These are phyloP conservation scores for Acmispon strigosus DNA, from an alignment of 306 rosid species.

Conservation along the genomic window DNA sequence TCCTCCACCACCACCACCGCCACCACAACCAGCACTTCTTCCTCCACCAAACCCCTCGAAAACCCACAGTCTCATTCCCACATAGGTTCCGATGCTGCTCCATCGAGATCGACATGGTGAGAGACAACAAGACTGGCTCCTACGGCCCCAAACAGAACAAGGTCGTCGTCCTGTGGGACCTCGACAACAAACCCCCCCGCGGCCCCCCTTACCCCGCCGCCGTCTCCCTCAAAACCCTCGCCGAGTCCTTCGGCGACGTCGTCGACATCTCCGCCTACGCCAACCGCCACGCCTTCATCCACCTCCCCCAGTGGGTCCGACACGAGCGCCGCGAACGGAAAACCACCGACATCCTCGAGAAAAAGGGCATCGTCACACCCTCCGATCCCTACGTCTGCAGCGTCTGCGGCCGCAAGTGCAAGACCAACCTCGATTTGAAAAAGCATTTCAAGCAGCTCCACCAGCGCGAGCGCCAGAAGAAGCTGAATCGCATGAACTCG, in stretches of 20 bases:
- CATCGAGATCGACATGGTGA: slow-evolving; percentile 66
- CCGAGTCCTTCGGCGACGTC: slow-evolving; percentile 51
- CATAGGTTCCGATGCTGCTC: slow-evolving; percentile 8
- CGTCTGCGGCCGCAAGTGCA: slow-evolving; percentile 67
- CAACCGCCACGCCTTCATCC: slow-evolving; percentile 74
- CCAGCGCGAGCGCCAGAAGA: slow-evolving; percentile 67
- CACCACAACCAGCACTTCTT: background rate
- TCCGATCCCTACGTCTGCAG: slow-evolving; percentile 49
- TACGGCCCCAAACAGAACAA: slow-evolving; percentile 54
- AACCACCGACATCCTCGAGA: slow-evolving; percentile 50
- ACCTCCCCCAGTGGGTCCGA: slow-evolving; percentile 67
- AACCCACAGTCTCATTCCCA: background rate
- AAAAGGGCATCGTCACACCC: slow-evolving; percentile 41
- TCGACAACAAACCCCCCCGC: slow-evolving; percentile 88
- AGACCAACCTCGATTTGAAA: slow-evolving; percentile 51
- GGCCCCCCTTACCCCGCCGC: slow-evolving; percentile 85
- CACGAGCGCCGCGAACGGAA: slow-evolving; percentile 52
- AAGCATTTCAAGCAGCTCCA: slow-evolving; percentile 72
- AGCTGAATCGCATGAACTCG: slow-evolving; percentile 44
- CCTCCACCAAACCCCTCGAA: background rate
- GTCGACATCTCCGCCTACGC: slow-evolving; percentile 80
- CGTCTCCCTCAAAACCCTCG: slow-evolving; percentile 49
- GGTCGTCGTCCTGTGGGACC: slow-evolving; percentile 85
- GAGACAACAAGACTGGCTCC: slow-evolving; percentile 54
- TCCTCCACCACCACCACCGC: background rate